Base-by-base conservation (phyloP, 2,329 filamentous ascomycete species). In the Eurotiales sp. region DNA sequence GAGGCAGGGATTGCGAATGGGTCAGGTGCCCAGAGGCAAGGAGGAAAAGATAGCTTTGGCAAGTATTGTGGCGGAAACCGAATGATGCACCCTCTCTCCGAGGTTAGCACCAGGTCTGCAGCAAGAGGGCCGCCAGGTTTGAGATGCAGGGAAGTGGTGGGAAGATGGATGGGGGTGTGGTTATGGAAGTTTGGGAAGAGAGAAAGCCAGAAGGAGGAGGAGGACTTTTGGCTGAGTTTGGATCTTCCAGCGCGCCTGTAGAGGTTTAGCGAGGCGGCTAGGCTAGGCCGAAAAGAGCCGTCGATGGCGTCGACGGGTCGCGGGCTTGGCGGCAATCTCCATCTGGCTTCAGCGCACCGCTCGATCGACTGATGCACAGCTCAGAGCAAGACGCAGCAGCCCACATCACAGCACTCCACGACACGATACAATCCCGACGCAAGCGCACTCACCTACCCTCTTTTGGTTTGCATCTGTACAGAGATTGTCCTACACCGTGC, bases 51-150 rank as follows among this genome's bases (percentile, higher is more conserved):
- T 56, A 59, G 60, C 58, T 58, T 58, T 57, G 59, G 60, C 56
- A 56, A 57, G 57, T 59, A 59, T 56, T 58, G 61, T 58, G 43
- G 60, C 57, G 59, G 56, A 60, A 62, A 63, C 60, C 57, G 58
- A 49, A 56, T 59, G 64, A 66, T 69, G 64, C 65, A 66, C 63
- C 65, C 66, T 69, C 67, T 59, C 58, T 58, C 57, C 63, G 65
- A 69, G 66, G 66, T 63, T 61, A 63, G 66, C 63, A 66, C 63
- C 62, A 61, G 53, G 60, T 64, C 62, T 65, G 66, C 62, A 61
- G 63, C 60, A 63, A 61, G 58, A 55, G 57, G 60, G 63, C 64
- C 64, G 59, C 57, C 59, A 59, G 57, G 44, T 53, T 56, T 40
- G 29, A 56, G 55, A 62, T 57, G 55, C 51, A 53, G 40, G 52